Evolutionary conservation across 371 early-diverging fungal species (phyloP).

Genomic region (Funneliformis caledonium): DNA sequence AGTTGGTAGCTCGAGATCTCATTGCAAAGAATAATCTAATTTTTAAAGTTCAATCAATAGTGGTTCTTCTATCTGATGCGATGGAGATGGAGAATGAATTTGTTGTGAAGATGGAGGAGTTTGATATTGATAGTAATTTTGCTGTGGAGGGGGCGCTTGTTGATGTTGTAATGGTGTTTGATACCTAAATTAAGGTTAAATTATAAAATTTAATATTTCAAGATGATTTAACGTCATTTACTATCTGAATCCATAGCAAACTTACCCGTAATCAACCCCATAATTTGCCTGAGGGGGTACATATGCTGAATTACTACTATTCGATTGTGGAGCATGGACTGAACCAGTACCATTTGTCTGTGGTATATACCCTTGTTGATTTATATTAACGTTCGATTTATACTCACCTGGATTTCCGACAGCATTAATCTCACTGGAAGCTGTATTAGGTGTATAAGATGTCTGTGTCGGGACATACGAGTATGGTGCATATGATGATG

Average conservation of each 20-base stretch:
- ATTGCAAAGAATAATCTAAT: not conserved
- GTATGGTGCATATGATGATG: slow-evolving; percentile 4
- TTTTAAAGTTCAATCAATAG: slow-evolving; percentile 57
- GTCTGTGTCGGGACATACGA: not conserved
- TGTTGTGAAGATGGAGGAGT: slow-evolving; percentile 22
- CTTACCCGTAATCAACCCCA: not conserved
- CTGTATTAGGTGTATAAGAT: not conserved
- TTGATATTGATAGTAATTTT: slow-evolving; percentile 13
- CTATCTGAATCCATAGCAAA: not conserved
- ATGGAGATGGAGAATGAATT: not conserved
- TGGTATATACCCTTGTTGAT: slow-evolving; percentile 24
- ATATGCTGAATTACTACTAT: slow-evolving; percentile 2
- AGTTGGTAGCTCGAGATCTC: too few species aligned
- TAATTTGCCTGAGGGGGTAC: not conserved
- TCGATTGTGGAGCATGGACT: not conserved
- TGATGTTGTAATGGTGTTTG: slow-evolving; percentile 18
- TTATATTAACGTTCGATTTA: not conserved
- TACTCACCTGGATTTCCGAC: not conserved
- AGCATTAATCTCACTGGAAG: not conserved
- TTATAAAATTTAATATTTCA: not conserved
- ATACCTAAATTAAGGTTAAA: not conserved
- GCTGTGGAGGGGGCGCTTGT: slow-evolving; percentile 12
- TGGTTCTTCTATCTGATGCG: slow-evolving; percentile 53
- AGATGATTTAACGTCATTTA: not conserved
- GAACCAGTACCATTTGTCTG: not conserved